Base-by-base conservation (phyloP, 768 basidiomycete species). In the Xerocomellus chrysenteron region DNA sequence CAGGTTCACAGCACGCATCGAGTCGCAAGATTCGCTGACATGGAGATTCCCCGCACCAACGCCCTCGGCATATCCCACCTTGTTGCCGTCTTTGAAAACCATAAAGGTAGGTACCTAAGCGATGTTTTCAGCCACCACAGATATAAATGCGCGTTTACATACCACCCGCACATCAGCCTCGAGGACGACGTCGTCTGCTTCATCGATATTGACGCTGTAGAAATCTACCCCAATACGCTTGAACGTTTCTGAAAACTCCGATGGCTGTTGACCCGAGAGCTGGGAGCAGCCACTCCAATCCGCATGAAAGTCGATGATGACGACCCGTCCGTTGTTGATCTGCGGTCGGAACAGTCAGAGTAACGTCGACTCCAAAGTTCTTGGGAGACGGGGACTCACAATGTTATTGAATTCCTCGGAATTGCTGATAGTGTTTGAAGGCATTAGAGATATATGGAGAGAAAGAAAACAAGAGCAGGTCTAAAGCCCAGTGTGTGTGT, bases 171-270 rank as follows among this genome's bases (percentile, higher is more conserved):
- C 74, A 40, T 81, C 81, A 49, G 80, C 82, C 69, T 87, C 85
- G 55, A 81, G 70, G 1, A 81, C 66, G 48, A 88, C 81, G 0
- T 79, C 76, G 5, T 65, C 56, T 50, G 80, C 80, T 37, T 74
- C 75, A 62, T 93, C 90, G 32, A 90, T 81, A 59, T 93, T 83
- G 54, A 91, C 84, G 67, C 87, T 88, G 78, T 85, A 88, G 69
- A 89, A 87, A 17, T 78, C 76, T 52, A 87, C 66, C 13, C 67
- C 73, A 3, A 70, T 57, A 50, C 62, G 66, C 21, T 70, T 66
- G 6, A 62, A 60, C 12, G 64, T 42, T 6, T 71, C 67, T 5
- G 65, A 56, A 33, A 68, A 47, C 5, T 66, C 60, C 0, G 56
- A 56, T 6, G 67, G 54, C 10, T 35, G 53, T 44, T 58, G 62